phyloP scores from a whole-genome alignment of 345 rosid genomes.

The Populus nigra region DNA sequence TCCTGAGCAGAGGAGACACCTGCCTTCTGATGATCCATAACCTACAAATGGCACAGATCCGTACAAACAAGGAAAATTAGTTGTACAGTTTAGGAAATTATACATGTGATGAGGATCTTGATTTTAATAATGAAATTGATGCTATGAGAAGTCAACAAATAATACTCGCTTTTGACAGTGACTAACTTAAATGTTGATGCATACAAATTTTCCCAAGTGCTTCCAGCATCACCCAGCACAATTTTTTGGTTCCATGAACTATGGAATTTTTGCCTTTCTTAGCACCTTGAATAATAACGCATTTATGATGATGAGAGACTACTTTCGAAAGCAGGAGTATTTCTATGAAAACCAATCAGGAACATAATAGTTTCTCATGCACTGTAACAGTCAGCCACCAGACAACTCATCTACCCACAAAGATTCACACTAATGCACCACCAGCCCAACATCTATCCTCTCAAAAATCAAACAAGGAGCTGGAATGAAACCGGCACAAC shows the following conservation, averaged over 20 bases:
- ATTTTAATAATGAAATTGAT: background rate
- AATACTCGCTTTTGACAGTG: background rate
- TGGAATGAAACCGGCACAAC: background rate
- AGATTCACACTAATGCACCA: background rate
- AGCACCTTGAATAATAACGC: background rate
- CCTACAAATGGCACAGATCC: slow-evolving; percentile 37
- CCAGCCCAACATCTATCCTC: background rate
- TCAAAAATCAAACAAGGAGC: background rate
- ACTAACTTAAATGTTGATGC: background rate
- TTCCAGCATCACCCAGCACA: background rate
- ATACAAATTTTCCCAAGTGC: background rate
- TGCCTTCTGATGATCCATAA: slow-evolving; percentile 47
- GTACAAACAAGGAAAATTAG: background rate
- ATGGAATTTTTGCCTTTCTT: background rate
- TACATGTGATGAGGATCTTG: background rate
- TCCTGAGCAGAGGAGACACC: slow-evolving; percentile 41
- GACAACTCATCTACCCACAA: background rate
- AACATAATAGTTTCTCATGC: background rate
- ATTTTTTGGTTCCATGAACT: background rate
- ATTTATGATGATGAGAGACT: background rate
- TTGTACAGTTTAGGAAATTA: background rate
- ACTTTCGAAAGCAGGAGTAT: background rate
- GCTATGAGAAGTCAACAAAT: background rate
- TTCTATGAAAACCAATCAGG: background rate
- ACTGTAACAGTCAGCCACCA: background rate